Evolutionary conservation across 306 rosid genomes (phyloP), one percentile per base, ranked within the genome.

Genomic region (Begonia fuchsioides): DNA sequence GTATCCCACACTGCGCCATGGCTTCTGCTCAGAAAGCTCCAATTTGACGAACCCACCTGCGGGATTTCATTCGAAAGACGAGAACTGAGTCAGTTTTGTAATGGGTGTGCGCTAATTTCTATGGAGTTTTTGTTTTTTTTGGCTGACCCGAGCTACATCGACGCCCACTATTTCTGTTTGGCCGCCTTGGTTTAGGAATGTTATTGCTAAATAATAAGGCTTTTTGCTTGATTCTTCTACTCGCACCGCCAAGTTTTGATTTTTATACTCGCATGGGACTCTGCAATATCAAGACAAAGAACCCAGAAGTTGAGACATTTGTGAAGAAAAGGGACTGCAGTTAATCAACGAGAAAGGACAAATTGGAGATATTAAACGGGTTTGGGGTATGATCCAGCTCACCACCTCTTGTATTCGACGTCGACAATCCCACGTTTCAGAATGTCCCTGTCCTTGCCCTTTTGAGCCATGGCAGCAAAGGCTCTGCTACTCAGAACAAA

Each of bases 1-100:
- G 93, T 84, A 53, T 81, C 86, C 97, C 97, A 88, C 15, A 81
- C 68, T 0, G 93, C 93, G 9, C 97, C 97, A 38, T 74, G 14
- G 8, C 51, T 84, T 51, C 93, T 64, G 12, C 62, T 73, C 74
- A 88, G 6, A 66, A 38, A 77, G 9, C 69, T 20, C 97, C 88
- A 83, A 0, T 80, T 69, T 15, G 93, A 50, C 12, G 86, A 74
- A 47, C 82, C 95, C 43, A 81, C 80, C 83, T 80, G 17, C n/a
- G 7, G 32, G 12, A 55, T 14, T 19, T 44, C 2, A 43, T 13
- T 5, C 19, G 44, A 47, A 26, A 26, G 0, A 26, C 35, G 7
- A 26, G 35, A 26, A 26, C 35, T 4, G 35, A 26, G 35, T 26
- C 8, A 26, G 35, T 5, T 26, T 26, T 2, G 7, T 26, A 26